These are phyloP conservation scores for Fraxinus anomala DNA, from an alignment of 257 asterid genomes.

Conservation along the genomic window DNA sequence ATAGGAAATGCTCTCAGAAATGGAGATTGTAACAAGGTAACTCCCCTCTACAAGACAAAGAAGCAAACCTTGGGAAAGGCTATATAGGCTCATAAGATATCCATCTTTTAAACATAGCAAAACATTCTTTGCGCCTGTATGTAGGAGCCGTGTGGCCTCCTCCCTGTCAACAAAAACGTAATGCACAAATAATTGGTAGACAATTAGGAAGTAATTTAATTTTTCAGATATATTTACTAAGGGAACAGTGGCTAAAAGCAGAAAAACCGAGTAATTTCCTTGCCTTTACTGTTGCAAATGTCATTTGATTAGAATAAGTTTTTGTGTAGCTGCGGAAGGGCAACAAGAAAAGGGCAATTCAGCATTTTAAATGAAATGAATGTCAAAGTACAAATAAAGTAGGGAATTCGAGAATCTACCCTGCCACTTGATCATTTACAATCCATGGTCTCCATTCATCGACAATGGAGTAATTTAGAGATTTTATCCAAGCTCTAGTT, in stretches of 20 bases:
- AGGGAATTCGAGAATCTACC: conserved; percentile 29
- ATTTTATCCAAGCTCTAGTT: conserved; percentile 53
- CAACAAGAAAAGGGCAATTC: neutral
- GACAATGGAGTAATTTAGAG: conserved; percentile 37
- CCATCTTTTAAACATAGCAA: conserved; percentile 53
- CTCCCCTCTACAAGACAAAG: neutral
- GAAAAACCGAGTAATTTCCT: neutral
- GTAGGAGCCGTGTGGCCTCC: conserved; percentile 50
- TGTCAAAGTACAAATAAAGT: neutral
- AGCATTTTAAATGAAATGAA: neutral
- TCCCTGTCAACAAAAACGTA: conserved; percentile 24
- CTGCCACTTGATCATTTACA: conserved; percentile 42
- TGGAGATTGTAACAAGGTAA: neutral
- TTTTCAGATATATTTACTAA: too few species aligned
- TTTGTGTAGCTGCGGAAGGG: conserved; percentile 33
- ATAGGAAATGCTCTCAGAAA: neutral
- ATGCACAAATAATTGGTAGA: neutral
- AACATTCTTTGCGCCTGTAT: conserved; percentile 33
- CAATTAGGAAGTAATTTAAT: neutral
- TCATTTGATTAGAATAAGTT: conserved; percentile 45
- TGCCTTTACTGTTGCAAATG: conserved; percentile 54
- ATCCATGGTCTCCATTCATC: conserved; percentile 52
- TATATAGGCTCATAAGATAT: conserved; percentile 39
- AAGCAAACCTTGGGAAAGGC: neutral
- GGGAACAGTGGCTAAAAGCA: neutral